phyloP scores from a whole-genome alignment of 805 yeast species.

The Myxozyma sirexii region DNA sequence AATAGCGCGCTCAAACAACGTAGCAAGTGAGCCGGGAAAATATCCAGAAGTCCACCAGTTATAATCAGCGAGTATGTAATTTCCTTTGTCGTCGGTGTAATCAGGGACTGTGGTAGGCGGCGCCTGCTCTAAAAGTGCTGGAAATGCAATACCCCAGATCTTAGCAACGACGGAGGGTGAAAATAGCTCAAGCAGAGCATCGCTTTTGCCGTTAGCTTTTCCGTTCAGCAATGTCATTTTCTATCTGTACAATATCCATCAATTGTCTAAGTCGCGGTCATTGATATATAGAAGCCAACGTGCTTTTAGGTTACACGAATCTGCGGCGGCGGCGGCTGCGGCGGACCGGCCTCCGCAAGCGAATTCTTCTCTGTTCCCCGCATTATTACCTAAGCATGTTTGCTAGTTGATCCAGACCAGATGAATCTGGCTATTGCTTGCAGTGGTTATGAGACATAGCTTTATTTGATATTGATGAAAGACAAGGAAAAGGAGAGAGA shows the following conservation, averaged over 20 bases:
- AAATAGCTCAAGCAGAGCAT: slow-evolving; percentile 6
- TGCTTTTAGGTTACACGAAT: background rate
- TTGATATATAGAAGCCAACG: background rate
- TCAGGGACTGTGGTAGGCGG: slow-evolving; percentile 18
- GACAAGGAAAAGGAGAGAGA: background rate
- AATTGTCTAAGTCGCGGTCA: background rate
- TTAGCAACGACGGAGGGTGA: slow-evolving; percentile 22
- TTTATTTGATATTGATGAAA: too few relatives aligned
- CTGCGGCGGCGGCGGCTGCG: background rate
- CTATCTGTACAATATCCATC: too few relatives aligned
- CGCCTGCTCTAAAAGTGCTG: slow-evolving; percentile 8
- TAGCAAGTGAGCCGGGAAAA: slow-evolving; percentile 13
- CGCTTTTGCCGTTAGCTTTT: background rate
- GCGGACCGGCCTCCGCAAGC: background rate
- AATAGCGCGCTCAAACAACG: slow-evolving; percentile 13
- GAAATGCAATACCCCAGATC: slow-evolving; percentile 28
- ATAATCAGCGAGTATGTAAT: slow-evolving; percentile 4
- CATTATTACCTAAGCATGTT: background rate
- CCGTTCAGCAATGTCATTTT: background rate
- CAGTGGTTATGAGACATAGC: too few relatives aligned
- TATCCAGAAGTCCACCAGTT: slow-evolving; percentile 21
- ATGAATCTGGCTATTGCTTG: background rate
- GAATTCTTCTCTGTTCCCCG: background rate
- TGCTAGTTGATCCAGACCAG: too few relatives aligned
- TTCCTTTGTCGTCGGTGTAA: slow-evolving; percentile 3